Evolutionary conservation across 2,329 filamentous ascomycete species (phyloP), one percentile per base, ranked within the genome.

Genomic region (Blastomyces emzantsi): DNA sequence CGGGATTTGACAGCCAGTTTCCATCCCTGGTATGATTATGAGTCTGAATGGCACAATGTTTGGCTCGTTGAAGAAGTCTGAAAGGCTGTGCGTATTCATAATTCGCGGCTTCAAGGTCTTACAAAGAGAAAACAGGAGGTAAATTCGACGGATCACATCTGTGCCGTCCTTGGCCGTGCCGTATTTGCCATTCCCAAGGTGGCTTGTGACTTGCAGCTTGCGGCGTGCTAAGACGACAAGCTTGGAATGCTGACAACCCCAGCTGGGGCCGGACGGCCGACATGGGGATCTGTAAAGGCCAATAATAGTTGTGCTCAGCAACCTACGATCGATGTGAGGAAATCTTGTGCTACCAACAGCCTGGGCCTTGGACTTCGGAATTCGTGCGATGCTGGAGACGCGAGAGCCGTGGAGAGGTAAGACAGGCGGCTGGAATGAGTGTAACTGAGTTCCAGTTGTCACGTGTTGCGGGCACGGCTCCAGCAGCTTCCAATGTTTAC

Each of bases 71-170:
- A 43, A 22, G 55, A 57, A 56, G 54, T 22, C n/a, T 57, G 17
- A 7, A 9, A 3, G 3, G 33, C 8, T 36, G 33, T 36, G 33
- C 5, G 33, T 36, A 36, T 56, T 56, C 54, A 56, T 49, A 9
- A 56, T 28, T 43, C 28, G 39, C 39, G 25, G 36, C 41, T 30
- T 22, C 39, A 41, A 59, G 56, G 19, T 58, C 56, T 58, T 43
- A 17, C 41, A 47, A 11, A 28, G 56, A 11, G 22, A 47, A 59
- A 47, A 41, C 41, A 33, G 57, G 57, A 41, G 30, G 9, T 9
- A 33, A 33, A 49, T 17, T 49, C 25, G 57, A 60, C 39, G 30
- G 36, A 60, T 60, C 57, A 60, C 57, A 60, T 60, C 57, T 28
- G 57, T 33, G 39, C 39, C 39, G 41, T 47, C 17, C 56, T 47